phyloP scores from a whole-genome alignment of 2,329 filamentous ascomycete genomes.

The Pseudogymnoascus sp. region DNA sequence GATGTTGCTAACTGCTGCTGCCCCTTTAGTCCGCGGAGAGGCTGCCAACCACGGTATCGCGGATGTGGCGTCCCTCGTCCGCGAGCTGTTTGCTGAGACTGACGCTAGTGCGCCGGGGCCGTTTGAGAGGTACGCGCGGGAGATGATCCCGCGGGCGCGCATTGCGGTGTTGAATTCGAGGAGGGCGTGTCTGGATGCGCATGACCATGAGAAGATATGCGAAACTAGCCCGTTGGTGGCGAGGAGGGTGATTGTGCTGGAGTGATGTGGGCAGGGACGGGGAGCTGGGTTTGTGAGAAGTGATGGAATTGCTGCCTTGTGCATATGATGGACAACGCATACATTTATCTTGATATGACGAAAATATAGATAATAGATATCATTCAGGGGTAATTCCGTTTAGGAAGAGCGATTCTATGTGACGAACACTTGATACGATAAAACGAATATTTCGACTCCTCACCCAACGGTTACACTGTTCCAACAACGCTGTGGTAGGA shows the following conservation, averaged over 20 bases:
- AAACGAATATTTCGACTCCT: background rate
- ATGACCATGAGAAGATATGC: slow-evolving; percentile 28
- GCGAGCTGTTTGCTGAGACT: slow-evolving; percentile 18
- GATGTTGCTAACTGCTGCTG: background rate
- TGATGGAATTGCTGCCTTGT: background rate
- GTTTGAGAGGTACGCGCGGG: slow-evolving; percentile 25
- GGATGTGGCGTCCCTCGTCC: slow-evolving; percentile 39
- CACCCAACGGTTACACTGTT: background rate
- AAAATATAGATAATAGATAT: background rate
- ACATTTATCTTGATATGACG: background rate
- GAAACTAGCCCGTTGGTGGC: slow-evolving; percentile 25
- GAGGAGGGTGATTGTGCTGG: background rate
- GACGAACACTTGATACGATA: background rate
- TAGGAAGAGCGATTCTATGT: background rate
- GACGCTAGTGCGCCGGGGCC: slow-evolving; percentile 13
- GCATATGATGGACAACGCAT: background rate
- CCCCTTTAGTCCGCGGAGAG: slow-evolving; percentile 42
- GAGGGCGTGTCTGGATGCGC: slow-evolving; percentile 29
- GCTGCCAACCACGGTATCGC: slow-evolving; percentile 48
- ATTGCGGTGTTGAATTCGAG: slow-evolving; percentile 27
- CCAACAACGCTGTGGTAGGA: background rate
- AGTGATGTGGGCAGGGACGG: background rate
- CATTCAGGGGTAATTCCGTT: background rate
- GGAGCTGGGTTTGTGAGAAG: background rate
- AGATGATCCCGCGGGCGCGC: slow-evolving; percentile 26